Percentiles rank a stretch among this genome's conserved stretches.
Evolutionary conservation across 331 rosid genomes (phyloP).

Genomic region (Saraca asoca): DNA sequence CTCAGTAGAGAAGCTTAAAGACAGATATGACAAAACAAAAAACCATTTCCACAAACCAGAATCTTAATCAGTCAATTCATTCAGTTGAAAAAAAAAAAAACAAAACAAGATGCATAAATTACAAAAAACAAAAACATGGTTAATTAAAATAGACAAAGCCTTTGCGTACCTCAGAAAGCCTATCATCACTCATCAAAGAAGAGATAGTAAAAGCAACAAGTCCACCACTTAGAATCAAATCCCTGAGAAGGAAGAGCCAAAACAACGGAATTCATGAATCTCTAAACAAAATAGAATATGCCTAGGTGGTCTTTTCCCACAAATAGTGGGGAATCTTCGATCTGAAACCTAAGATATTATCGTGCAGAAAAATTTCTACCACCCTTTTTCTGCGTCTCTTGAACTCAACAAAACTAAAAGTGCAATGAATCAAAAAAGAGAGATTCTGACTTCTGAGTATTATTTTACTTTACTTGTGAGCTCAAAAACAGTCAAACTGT

Average conservation of each 20-base stretch:
- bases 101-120: background rate
- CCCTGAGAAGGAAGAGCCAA: constrained; percentile 44
- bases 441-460: constrained; percentile 34
- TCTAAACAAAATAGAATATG: constrained; percentile 37
- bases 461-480: constrained; percentile 3
- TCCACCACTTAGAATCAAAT: constrained; percentile 48
- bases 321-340: constrained; percentile 62
- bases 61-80: constrained; percentile 31
- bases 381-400: constrained; percentile 22
- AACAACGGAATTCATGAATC: constrained; percentile 39
- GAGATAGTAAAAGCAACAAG: constrained; percentile 54
- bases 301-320: constrained; percentile 42
- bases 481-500: background rate
- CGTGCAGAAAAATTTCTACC: constrained; percentile 26
- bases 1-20: constrained; percentile 13
- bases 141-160: constrained; percentile 1
- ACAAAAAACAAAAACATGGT: background rate
- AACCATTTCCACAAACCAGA: constrained; percentile 22
- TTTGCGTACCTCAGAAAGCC: constrained; percentile 44
- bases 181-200: constrained; percentile 46
- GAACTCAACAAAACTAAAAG: constrained; percentile 26
- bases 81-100: constrained; percentile 14
- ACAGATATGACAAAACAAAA: constrained; percentile 3
- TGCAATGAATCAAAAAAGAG: constrained; percentile 42
- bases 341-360: constrained; percentile 44